phyloP scores from a whole-genome alignment of 2,329 filamentous ascomycete species.

The Diaporthe sp. region DNA sequence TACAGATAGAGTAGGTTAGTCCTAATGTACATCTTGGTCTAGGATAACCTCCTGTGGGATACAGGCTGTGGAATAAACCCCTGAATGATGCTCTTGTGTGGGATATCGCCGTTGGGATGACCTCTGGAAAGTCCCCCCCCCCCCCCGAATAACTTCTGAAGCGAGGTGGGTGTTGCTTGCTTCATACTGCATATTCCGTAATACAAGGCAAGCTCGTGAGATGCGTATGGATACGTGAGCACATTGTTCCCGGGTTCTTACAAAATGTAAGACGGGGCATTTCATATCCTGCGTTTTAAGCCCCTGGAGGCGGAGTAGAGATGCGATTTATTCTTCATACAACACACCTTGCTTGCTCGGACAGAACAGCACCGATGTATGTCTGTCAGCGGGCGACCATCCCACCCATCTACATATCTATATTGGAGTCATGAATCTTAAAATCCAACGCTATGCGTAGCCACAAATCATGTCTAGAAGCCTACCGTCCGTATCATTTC shows the following conservation, averaged over 20 bases:
- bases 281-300: neutral
- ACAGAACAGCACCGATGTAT: neutral
- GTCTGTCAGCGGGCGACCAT: neutral
- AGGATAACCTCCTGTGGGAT: too few relatives aligned
- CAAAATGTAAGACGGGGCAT: neutral
- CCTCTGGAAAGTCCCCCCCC: too few relatives aligned
- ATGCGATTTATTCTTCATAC: conserved; percentile 1
- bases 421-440: conserved; percentile 27
- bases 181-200: neutral
- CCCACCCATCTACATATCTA: conserved; percentile 6
- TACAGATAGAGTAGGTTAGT: too few relatives aligned
- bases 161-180: neutral
- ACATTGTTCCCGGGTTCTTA: neutral
- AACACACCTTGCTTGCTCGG: neutral
- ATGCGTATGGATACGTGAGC: neutral
- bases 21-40: too few relatives aligned
- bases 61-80: too few relatives aligned
- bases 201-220: neutral
- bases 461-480: conserved; percentile 6
- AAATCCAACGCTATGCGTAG: conserved; percentile 33
- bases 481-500: neutral
- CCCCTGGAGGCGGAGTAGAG: conserved; percentile 2
- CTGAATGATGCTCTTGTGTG: too few relatives aligned
- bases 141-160: neutral
- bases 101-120: neutral